A percentile compares a stretch with the other conserved stretches of the same genome.
phyloP scores from a whole-genome alignment of 768 basidiomycete species.

The Lactifluus hygrophoroides region DNA sequence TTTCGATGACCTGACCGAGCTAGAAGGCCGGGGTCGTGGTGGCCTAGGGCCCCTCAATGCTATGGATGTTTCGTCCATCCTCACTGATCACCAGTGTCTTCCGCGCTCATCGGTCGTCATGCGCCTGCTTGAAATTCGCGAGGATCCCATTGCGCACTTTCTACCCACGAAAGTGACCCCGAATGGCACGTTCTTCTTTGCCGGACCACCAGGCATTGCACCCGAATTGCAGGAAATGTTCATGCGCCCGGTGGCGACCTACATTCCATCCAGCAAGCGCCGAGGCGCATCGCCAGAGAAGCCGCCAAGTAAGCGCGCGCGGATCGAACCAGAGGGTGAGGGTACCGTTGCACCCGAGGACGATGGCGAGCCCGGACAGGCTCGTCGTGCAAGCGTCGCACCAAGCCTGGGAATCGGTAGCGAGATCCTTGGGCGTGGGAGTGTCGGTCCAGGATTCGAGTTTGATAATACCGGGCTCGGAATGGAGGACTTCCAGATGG shows the following conservation, averaged over 20 bases:
- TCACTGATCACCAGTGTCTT: slow-evolving; percentile 76
- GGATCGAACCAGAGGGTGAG: slow-evolving; percentile 38
- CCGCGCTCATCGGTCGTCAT: slow-evolving; percentile 79
- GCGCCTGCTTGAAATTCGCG: slow-evolving; percentile 77
- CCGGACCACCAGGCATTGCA: slow-evolving; percentile 75
- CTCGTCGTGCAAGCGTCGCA: slow-evolving; percentile 59
- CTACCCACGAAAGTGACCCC: slow-evolving; percentile 70
- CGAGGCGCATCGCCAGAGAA: slow-evolving; percentile 49
- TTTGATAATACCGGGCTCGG: slow-evolving; percentile 49
- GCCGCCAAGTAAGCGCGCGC: slow-evolving; percentile 49
- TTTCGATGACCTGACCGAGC: slow-evolving; percentile 84
- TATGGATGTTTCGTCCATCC: slow-evolving; percentile 56
- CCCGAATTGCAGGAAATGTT: slow-evolving; percentile 81
- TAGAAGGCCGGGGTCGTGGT: slow-evolving; percentile 50
- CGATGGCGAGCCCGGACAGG: slow-evolving; percentile 65
- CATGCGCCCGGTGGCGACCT: slow-evolving; percentile 54
- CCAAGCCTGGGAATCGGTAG: slow-evolving; percentile 47
- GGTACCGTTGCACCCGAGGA: slow-evolving; percentile 22
- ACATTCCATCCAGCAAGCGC: slow-evolving; percentile 46
- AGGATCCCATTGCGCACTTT: slow-evolving; percentile 79
- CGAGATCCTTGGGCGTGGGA: slow-evolving; percentile 40
- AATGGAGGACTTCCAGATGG: slow-evolving; percentile 68
- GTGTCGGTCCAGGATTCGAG: slow-evolving; percentile 34
- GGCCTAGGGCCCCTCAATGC: slow-evolving; percentile 46
- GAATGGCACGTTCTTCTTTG: slow-evolving; percentile 69